Evolutionary conservation across 148 eudicot species (phyloP).

Genomic region (Amaranthus hypochondriacus): DNA sequence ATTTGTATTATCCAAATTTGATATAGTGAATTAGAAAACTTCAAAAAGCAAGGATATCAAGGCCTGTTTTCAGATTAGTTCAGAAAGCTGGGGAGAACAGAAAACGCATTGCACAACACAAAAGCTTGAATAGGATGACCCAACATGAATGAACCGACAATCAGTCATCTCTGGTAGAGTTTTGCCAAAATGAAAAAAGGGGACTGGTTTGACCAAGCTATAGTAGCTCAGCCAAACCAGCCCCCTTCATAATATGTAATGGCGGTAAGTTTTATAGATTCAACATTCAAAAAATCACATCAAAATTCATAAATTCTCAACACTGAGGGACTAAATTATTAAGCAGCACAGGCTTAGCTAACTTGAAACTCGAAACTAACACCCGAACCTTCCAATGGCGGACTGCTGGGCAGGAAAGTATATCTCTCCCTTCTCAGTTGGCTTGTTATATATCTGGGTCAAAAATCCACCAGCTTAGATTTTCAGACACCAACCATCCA

Average conservation of each 20-base stretch:
- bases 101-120: background rate
- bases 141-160: background rate
- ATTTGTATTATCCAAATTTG: background rate
- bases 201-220: conserved; percentile 18
- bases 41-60: background rate
- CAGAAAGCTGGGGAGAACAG: background rate
- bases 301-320: conserved; percentile 9
- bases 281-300: background rate
- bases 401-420: conserved; percentile 4
- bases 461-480: conserved; percentile 11
- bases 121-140: background rate
- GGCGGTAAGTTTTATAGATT: background rate
- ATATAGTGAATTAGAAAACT: background rate
- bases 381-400: conserved; percentile 10
- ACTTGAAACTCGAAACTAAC: conserved; percentile 11
- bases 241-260: conserved; percentile 3
- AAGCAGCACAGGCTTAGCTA: conserved; percentile 16
- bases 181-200: conserved; percentile 9
- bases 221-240: conserved; percentile 20
- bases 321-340: conserved; percentile 9
- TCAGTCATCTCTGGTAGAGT: background rate
- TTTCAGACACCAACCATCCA: conserved; percentile 5
- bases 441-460: conserved; percentile 18
- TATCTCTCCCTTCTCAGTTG: conserved; percentile 8
- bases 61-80: background rate